These are phyloP conservation scores for Gliomastix tumulicola DNA, from an alignment of 2,329 filamentous ascomycete species.

Conservation along the genomic window DNA sequence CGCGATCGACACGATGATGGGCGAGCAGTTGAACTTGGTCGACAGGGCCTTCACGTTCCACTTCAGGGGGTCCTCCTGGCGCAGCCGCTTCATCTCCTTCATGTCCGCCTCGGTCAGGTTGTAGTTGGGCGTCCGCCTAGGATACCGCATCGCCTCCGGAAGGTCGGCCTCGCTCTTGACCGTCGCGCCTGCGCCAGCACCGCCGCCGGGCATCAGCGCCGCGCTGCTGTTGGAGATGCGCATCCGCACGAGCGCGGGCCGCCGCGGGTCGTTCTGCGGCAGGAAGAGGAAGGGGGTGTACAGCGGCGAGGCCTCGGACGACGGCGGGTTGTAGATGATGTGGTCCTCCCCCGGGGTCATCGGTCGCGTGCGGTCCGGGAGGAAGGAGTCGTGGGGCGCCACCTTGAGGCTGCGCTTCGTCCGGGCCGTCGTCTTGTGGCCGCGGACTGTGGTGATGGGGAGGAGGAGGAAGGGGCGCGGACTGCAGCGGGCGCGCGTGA, in stretches of 20 bases:
- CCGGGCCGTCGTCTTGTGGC: constrained; percentile 45
- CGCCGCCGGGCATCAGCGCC: constrained; percentile 3
- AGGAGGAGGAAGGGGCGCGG: constrained; percentile 13
- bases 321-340: constrained; percentile 52
- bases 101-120: constrained; percentile 50
- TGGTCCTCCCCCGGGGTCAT: constrained; percentile 21
- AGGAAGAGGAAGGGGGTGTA: constrained; percentile 64
- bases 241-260: constrained; percentile 37
- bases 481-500: constrained; percentile 13
- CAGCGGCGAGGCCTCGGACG: constrained; percentile 47
- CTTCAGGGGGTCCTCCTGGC: constrained; percentile 40
- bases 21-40: constrained; percentile 46
- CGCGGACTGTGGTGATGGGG: constrained; percentile 21
- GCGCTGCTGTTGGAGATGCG: constrained; percentile 26
- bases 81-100: constrained; percentile 51
- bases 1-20: constrained; percentile 52
- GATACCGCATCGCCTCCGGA: constrained; percentile 25
- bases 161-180: constrained; percentile 15
- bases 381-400: constrained; percentile 54
- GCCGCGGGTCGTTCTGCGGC: constrained; percentile 47
- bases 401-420: constrained; percentile 53
- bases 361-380: constrained; percentile 25
- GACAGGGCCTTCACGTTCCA: constrained; percentile 51
- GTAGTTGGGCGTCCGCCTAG: constrained; percentile 31
- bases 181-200: constrained; percentile 9